Conservation (phyloP, 495 filamentous ascomycete genomes). For the Trichoderma orchidacearum region DNA sequence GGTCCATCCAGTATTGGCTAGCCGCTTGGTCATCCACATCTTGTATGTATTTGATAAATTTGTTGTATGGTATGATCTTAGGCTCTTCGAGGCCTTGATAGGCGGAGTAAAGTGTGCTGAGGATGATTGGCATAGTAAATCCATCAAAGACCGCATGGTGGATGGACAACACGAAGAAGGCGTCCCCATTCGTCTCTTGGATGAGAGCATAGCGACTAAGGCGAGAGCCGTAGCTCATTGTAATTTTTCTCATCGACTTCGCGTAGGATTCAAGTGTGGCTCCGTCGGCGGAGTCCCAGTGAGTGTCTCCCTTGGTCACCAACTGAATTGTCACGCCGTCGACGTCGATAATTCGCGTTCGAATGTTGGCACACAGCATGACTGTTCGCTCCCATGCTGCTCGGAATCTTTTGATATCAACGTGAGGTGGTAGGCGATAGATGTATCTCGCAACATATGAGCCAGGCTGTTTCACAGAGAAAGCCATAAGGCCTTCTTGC, state of each 20-base stretch:
- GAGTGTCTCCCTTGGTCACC: constrained; percentile 5
- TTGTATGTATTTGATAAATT: not conserved
- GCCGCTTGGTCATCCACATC: not conserved
- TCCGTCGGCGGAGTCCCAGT: constrained; percentile 3
- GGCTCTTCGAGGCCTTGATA: not conserved
- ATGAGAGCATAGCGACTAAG: constrained; percentile 13
- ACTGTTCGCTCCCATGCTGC: not conserved
- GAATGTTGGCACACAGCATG: not conserved
- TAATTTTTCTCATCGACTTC: too few species aligned
- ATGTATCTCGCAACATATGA: not conserved
- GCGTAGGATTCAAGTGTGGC: too few species aligned
- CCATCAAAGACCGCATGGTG: constrained; percentile 3
- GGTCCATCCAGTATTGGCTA: not conserved
- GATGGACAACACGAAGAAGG: constrained; percentile 35
- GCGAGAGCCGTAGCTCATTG: constrained; percentile 4
- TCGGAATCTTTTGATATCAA: not conserved
- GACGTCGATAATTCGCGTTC: not conserved
- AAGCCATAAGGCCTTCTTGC: constrained; percentile 27
- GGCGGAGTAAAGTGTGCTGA: not conserved
- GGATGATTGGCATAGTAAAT: not conserved
- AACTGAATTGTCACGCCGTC: not conserved
- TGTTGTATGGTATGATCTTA: not conserved
- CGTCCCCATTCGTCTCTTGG: not conserved
- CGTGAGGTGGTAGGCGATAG: not conserved
- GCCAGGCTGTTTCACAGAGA: not conserved